phyloP scores from a whole-genome alignment of 179 eudicot genomes.

The Beta macrorhiza region DNA sequence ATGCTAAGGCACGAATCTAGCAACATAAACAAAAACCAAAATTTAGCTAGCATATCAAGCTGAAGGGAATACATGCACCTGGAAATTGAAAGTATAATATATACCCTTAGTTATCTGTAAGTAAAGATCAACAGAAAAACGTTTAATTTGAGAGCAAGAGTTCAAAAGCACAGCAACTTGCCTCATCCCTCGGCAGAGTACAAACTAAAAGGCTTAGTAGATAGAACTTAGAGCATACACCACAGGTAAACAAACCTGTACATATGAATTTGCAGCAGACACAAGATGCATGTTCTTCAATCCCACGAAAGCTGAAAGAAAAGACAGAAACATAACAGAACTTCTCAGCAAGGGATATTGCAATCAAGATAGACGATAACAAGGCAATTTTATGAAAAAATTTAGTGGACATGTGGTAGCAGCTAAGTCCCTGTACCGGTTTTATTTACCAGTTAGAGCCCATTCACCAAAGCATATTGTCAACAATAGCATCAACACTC shows the following conservation, averaged over 20 bases:
- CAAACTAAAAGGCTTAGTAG: not conserved
- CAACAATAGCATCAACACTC: constrained; percentile 60
- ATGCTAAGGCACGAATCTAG: constrained; percentile 93
- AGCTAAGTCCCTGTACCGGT: constrained; percentile 27
- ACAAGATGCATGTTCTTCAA: constrained; percentile 62
- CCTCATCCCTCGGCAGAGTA: not conserved
- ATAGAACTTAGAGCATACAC: not conserved
- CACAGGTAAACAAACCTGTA: constrained; percentile 57
- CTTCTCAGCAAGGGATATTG: not conserved
- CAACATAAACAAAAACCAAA: constrained; percentile 16
- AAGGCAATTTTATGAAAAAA: not conserved
- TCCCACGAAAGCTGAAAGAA: constrained; percentile 76
- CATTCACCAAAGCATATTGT: constrained; percentile 61
- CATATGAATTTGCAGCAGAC: constrained; percentile 83
- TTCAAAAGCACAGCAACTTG: not conserved
- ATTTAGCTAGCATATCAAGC: not conserved
- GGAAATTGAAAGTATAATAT: not conserved
- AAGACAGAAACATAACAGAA: not conserved
- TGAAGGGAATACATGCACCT: constrained; percentile 1
- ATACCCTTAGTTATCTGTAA: not conserved
- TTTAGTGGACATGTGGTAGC: constrained; percentile 14
- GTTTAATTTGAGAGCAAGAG: not conserved
- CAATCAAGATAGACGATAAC: not conserved
- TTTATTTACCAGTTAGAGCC: constrained; percentile 75
- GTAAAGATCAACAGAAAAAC: not conserved